These are phyloP conservation scores for Axilococcus clingmanii DNA, from an alignment of 139 green algal genomes.

Conservation along the genomic window DNA sequence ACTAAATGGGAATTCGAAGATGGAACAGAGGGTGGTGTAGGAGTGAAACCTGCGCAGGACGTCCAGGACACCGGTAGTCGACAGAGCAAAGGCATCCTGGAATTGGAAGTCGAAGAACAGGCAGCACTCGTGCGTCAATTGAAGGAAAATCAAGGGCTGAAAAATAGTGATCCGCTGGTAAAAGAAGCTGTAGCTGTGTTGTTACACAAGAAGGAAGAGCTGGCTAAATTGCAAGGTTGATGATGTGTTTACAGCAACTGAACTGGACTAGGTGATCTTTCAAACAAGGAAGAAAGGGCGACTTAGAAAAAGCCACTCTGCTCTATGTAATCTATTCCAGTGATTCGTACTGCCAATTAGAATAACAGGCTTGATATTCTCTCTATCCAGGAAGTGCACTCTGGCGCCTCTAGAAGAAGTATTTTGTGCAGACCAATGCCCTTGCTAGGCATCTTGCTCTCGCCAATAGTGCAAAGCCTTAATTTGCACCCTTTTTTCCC, in stretches of 20 bases:
- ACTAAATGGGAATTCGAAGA: slow-evolving; percentile 22
- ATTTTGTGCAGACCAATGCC: no score
- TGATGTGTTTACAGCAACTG: not conserved
- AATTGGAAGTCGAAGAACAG: not conserved
- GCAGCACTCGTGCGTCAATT: slow-evolving; percentile 1
- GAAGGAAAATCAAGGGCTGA: slow-evolving; percentile 13
- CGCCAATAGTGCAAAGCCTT: no score
- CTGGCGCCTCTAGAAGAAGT: no score
- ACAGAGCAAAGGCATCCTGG: no score
- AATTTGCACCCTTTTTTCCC: no score
- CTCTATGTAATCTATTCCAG: no score
- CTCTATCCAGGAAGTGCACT: not conserved
- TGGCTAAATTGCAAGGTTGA: not conserved
- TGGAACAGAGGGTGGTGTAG: slow-evolving; percentile 8
- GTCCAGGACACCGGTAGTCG: not conserved
- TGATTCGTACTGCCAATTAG: no score
- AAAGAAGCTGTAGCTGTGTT: slow-evolving; percentile 4
- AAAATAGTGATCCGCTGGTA: slow-evolving; percentile 8
- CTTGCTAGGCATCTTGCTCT: no score
- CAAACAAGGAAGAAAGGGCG: no score
- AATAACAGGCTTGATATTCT: not conserved
- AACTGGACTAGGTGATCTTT: no score
- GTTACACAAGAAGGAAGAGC: slow-evolving; percentile 2
- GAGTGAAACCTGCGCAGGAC: not conserved
- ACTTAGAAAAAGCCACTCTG: no score